These are phyloP conservation scores for Alternaria atra DNA, from an alignment of 2,329 filamentous ascomycete genomes.

Conservation along the genomic window DNA sequence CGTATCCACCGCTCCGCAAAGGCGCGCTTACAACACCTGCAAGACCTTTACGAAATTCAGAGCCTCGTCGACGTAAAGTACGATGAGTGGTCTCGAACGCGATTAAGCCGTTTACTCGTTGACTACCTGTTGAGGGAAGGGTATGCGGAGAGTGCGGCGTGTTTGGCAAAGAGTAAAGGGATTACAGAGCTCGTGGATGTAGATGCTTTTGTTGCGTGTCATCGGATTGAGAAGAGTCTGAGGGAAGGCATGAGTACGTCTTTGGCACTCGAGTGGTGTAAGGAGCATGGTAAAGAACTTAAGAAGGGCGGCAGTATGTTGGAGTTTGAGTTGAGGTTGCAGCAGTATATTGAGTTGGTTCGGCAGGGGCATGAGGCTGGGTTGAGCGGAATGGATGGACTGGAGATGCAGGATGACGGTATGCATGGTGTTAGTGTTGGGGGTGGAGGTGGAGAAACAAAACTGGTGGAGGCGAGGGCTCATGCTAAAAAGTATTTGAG, in stretches of 20 bases:
- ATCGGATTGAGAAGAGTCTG: constrained; percentile 78
- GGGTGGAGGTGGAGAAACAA: constrained; percentile 54
- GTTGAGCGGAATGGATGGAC: constrained; percentile 32
- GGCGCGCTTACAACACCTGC: constrained; percentile 80
- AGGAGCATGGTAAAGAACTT: constrained; percentile 90
- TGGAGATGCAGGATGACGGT: constrained; percentile 31
- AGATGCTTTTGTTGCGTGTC: constrained; percentile 85
- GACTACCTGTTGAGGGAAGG: constrained; percentile 90
- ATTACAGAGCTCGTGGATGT: constrained; percentile 88
- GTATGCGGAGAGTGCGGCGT: constrained; percentile 78
- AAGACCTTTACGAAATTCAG: constrained; percentile 80
- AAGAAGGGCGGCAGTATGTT: constrained; percentile 88
- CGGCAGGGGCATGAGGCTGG: constrained; percentile 61
- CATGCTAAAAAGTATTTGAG: constrained; percentile 86
- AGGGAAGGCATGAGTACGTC: constrained; percentile 71
- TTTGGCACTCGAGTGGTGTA: constrained; percentile 89
- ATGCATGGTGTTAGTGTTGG: constrained; percentile 73
- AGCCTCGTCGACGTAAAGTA: constrained; percentile 92
- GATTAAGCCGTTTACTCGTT: constrained; percentile 86
- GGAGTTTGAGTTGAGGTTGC: constrained; percentile 90
- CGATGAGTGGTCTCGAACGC: constrained; percentile 83
- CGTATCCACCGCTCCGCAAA: constrained; percentile 77
- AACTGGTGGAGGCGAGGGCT: constrained; percentile 77
- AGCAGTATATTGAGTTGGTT: constrained; percentile 94
- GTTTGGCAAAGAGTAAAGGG: constrained; percentile 76